Percentiles rank a stretch among this genome's conserved stretches.
Conservation (phyloP, 2,329 filamentous ascomycete genomes). For the Simplicillium sp. region DNA sequence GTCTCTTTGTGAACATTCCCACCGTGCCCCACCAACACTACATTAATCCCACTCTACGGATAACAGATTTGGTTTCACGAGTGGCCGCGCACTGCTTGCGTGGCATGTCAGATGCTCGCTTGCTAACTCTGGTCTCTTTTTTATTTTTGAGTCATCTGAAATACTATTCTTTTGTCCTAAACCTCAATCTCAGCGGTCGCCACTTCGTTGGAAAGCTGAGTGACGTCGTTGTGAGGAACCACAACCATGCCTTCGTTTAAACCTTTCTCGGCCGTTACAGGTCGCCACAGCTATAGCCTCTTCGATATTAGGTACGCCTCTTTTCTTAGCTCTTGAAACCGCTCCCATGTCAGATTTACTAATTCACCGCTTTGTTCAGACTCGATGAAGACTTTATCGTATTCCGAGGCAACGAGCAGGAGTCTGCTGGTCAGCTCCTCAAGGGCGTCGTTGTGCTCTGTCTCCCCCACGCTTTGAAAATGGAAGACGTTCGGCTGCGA, state of each 20-base stretch:
- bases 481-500: constrained; percentile 65
- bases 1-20: too few species aligned
- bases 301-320: constrained; percentile 48
- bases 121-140: too few species aligned
- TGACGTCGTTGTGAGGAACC: not conserved
- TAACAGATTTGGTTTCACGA: too few species aligned
- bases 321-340: not conserved
- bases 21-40: too few species aligned
- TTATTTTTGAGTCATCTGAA: too few species aligned
- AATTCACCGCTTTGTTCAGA: constrained; percentile 29
- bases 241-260: constrained; percentile 47
- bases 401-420: constrained; percentile 64
- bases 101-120: too few species aligned
- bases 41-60: too few species aligned
- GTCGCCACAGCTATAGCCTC: constrained; percentile 40
- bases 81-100: too few species aligned
- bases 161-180: too few species aligned
- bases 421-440: constrained; percentile 65
- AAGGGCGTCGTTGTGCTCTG: constrained; percentile 68
- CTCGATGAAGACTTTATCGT: constrained; percentile 73
- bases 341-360: constrained; percentile 7
- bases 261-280: constrained; percentile 42
- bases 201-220: constrained; percentile 13
- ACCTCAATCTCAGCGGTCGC: too few species aligned
- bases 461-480: constrained; percentile 55